Conservation (phyloP, 2,329 filamentous ascomycete genomes). For the Fusarium caatingaense region DNA sequence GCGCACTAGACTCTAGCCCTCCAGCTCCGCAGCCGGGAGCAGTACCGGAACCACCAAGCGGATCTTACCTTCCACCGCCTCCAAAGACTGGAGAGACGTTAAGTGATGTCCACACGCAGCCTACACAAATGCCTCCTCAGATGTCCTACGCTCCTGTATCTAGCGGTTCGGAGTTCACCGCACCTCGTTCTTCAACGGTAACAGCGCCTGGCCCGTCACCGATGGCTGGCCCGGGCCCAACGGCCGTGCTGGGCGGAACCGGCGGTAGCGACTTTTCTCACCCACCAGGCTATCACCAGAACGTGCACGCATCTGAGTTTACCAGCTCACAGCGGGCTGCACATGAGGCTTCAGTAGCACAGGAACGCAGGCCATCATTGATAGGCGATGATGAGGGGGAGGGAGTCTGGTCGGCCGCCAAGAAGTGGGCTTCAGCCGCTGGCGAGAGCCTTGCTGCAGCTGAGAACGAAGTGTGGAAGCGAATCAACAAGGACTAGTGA, state of each 20-base stretch:
- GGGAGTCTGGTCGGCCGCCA: constrained; percentile 67
- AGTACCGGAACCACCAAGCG: constrained; percentile 57
- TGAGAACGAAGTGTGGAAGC: constrained; percentile 72
- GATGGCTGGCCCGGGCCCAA: constrained; percentile 43
- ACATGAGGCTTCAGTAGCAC: constrained; percentile 50
- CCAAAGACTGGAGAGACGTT: constrained; percentile 62
- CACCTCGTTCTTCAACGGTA: constrained; percentile 60
- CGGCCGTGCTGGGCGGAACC: constrained; percentile 44
- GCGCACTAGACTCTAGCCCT: constrained; percentile 53
- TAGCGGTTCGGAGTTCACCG: constrained; percentile 54
- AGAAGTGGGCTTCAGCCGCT: constrained; percentile 67
- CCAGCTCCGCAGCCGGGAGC: constrained; percentile 69
- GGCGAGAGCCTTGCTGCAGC: constrained; percentile 68
- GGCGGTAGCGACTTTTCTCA: constrained; percentile 54
- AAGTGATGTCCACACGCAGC: constrained; percentile 50
- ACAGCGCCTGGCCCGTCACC: constrained; percentile 47
- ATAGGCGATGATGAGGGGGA: constrained; percentile 52
- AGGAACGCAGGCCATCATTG: constrained; percentile 38
- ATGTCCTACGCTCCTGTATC: constrained; percentile 64
- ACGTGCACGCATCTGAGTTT: constrained; percentile 64
- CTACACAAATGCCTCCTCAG: constrained; percentile 56
- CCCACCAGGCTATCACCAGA: constrained; percentile 68
- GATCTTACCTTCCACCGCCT: constrained; percentile 59
- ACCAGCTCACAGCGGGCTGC: constrained; percentile 59
- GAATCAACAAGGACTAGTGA: constrained; percentile 67